Evolutionary conservation across 306 rosid genomes (phyloP), one percentile per base, ranked within the genome.

Genomic region (Dryas alaskensis): DNA sequence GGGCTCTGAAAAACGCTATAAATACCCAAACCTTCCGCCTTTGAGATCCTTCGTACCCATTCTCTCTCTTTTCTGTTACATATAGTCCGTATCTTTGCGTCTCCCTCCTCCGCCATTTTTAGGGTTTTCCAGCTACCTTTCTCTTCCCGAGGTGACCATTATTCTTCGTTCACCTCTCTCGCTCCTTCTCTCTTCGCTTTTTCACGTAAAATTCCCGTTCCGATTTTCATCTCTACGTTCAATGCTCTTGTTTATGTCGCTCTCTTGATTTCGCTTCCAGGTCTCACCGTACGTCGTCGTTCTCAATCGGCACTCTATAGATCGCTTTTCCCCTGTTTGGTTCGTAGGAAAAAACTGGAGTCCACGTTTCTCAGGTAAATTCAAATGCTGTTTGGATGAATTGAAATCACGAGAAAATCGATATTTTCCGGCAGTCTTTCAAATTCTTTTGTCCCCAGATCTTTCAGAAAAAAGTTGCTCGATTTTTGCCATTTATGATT

Each of bases 1-100:
- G 65, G 60, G 37, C 63, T 7, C 58, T 3, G 13, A 6, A 13
- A 10, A 68, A 72, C 66, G 27, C 70, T 86, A 86, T 81, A 86
- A 83, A 83, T 86, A 83, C 69, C 57, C 72, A 0, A 44, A 27
- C 80, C 51, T 78, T 57, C 43, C 16, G 45, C 10, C 42, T 60
- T 31, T 58, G 43, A 31, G 37, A 14, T 68, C 74, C 78, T 75
- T 78, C 78, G 64, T 12, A 17, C 71, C 54, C 52, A n/a, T 43
- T 71, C 73, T 67, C 71, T 19, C 46, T 40, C 67, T 48, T 31
- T 70, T 19, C 74, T 16, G 59, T 73, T 72, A 25, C 67, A 39
- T 62, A 19, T 45, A 45, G 1, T 17, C 12, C 39, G 19, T 31
- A 37, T 69, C 46, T 44, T 54, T 13, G 44, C 16, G 55, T 46